A percentile compares a stretch with the other conserved stretches of the same genome.
Evolutionary conservation across 2,329 filamentous ascomycete genomes (phyloP).

Genomic region (Fusarium euwallaceae): DNA sequence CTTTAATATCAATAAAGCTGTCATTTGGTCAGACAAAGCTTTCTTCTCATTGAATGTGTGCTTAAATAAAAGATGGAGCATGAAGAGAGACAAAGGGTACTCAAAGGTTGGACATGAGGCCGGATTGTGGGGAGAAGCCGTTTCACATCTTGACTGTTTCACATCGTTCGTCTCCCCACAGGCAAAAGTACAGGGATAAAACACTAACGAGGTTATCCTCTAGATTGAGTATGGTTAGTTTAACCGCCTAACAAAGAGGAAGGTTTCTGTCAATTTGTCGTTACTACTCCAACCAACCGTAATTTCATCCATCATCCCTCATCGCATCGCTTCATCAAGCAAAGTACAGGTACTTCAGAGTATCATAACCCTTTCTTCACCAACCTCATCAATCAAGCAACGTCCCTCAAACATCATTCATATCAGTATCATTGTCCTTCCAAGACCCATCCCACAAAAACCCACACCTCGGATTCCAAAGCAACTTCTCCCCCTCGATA

Average conservation of each 20-base stretch:
- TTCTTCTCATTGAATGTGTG: not conserved
- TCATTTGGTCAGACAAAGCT: too few species aligned
- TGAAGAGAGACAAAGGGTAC: not conserved
- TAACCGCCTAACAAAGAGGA: not conserved
- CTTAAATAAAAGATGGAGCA: not conserved
- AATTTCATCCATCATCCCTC: not conserved
- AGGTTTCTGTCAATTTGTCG: not conserved
- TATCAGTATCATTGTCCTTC: not conserved
- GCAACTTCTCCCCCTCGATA: not conserved
- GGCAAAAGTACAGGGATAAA: not conserved
- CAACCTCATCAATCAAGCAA: not conserved
- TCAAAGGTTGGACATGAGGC: not conserved
- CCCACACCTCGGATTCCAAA: not conserved
- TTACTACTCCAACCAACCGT: not conserved
- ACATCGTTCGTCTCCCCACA: not conserved
- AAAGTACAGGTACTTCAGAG: not conserved
- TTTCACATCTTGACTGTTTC: not conserved
- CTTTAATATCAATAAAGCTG: not conserved
- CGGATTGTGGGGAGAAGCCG: not conserved
- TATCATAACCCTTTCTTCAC: not conserved
- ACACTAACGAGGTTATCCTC: not conserved
- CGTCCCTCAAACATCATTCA: not conserved
- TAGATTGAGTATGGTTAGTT: not conserved
- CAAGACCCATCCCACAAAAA: slow-evolving; percentile 1
- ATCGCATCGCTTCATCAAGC: not conserved